phyloP scores from a whole-genome alignment of 371 early-diverging fungal genomes.

The Chytridium lagenaria region DNA sequence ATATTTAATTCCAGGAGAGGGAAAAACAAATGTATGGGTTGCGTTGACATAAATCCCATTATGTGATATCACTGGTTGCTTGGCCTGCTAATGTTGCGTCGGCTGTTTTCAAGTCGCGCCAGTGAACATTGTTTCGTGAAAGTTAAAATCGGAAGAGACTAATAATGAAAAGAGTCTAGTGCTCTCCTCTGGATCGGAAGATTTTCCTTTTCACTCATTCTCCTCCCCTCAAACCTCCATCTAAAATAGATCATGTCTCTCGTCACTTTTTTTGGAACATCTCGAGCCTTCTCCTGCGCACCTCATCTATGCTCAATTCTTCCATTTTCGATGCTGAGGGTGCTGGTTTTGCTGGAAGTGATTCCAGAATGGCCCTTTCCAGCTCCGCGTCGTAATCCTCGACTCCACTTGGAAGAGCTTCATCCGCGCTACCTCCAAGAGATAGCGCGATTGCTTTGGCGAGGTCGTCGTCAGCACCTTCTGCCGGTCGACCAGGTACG shows the following conservation, averaged over 20 bases:
- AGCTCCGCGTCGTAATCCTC: constrained; percentile 10
- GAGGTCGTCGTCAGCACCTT: constrained; percentile 17
- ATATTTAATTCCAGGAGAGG: too few relatives aligned
- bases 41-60: too few relatives aligned
- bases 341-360: neutral
- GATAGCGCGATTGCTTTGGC: constrained; percentile 32
- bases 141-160: neutral
- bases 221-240: neutral
- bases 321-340: neutral
- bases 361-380: constrained; percentile 6
- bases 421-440: neutral
- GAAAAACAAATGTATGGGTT: too few relatives aligned
- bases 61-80: too few relatives aligned
- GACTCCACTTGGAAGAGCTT: neutral
- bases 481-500: neutral
- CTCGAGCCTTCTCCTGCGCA: constrained; percentile 2
- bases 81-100: too few relatives aligned
- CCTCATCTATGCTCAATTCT: neutral
- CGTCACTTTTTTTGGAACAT: constrained; percentile 5
- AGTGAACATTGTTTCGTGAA: neutral
- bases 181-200: neutral
- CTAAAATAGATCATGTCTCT: neutral
- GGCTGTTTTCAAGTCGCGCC: too few relatives aligned
- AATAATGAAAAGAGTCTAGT: neutral
- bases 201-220: neutral